Base-by-base conservation (phyloP, 2,329 filamentous ascomycete species). In the Cercospora canescens region DNA sequence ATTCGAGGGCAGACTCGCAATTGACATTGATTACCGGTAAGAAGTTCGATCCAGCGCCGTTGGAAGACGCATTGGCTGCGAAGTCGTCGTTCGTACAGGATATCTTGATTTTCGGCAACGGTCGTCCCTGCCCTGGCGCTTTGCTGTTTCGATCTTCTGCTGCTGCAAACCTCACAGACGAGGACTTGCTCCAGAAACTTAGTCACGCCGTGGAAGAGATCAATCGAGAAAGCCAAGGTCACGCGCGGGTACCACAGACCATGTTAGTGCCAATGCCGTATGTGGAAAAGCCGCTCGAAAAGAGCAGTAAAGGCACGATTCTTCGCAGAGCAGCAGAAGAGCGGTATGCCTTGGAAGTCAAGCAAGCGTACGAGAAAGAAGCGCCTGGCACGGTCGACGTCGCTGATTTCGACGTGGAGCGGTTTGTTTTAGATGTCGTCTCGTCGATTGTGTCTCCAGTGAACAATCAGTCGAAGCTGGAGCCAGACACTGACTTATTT, bases 21-120 rank as follows among this genome's bases (percentile, higher is more conserved):
- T 81, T 91, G 37, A 86, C 85, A 0, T 80, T 91, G 4, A 79
- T 86, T 9, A 91, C 88, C 6, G 88, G 89, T 2, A 90, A 90
- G 79, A 91, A 91, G 70, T 89, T 91, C 66, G 87, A 90, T 69
- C 88, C 88, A 1, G 83, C 85, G 1, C 85, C 86, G 0, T 74
- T 90, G 3, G 89, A 91, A 74, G 84, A 82, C 2, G 81, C 80
- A 0, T 82, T 90, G 4, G 75, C 81, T 1, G 79, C 82, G 1
- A 82, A 81, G 0, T 74, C 74, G 11, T 69, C 75, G 1, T 30
- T 83, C 1, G 70, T 90, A 0, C 74, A 79, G 2, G 87, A 89
- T 64, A 84, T 84, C 0, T 76, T 90, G 24, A 81, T 91, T 9
- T 89, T 91, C 71, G 89, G 89, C 0, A 83, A 83, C n/a, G 84